These are phyloP conservation scores for Beauveria pseudobassiana DNA, from an alignment of 2,329 filamentous ascomycete genomes.

Conservation along the genomic window DNA sequence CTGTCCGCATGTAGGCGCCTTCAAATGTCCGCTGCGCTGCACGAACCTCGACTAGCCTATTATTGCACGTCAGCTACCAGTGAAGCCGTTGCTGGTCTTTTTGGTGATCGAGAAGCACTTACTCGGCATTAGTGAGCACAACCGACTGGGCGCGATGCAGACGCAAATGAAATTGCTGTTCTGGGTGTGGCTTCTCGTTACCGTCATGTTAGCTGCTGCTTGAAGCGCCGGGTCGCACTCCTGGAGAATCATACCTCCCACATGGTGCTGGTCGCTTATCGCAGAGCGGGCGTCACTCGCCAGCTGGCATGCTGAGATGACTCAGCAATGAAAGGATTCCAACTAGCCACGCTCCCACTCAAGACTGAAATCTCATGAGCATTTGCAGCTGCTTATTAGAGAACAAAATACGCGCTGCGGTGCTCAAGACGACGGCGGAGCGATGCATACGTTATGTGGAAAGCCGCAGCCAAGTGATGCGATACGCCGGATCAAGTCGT, in stretches of 20 bases:
- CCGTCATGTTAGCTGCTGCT: not conserved
- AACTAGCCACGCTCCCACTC: not conserved
- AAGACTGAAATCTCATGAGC: not conserved
- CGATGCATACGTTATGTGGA: not conserved
- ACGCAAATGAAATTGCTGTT: constrained; percentile 67
- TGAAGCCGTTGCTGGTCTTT: not conserved
- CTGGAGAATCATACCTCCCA: constrained; percentile 1
- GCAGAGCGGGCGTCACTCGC: not conserved
- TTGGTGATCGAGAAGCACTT: constrained; percentile 18
- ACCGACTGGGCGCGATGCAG: constrained; percentile 75
- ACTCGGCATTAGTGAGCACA: constrained; percentile 68
- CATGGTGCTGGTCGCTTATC: constrained; percentile 1
- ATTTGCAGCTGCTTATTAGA: not conserved
- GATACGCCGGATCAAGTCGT: not conserved
- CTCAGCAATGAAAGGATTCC: not conserved
- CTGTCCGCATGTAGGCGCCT: constrained; percentile 91
- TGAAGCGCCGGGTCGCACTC: not conserved
- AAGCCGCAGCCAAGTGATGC: not conserved
- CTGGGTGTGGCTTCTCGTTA: constrained; percentile 47
- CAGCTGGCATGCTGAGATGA: not conserved
- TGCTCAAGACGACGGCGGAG: not conserved
- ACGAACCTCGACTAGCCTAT: constrained; percentile 79
- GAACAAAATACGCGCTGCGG: too few species aligned
- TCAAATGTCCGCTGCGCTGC: constrained; percentile 95
- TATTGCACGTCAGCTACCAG: not conserved